A percentile compares a stretch with the other conserved stretches of the same genome.
Conservation (phyloP, 805 yeast species). For the Sungouiozyma ichnusensis region DNA sequence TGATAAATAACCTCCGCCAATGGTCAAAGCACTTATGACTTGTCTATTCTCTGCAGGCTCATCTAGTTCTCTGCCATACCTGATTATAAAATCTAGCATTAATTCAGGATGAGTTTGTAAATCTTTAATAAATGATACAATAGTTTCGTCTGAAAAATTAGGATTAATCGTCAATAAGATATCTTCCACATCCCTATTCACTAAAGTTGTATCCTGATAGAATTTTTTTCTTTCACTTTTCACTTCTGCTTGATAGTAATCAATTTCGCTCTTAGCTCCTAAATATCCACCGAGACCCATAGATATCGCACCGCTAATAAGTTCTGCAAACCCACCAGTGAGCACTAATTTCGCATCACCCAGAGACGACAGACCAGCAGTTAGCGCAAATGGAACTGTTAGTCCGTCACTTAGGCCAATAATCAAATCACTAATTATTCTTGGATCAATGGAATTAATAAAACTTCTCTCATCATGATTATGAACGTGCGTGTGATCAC, state of each 20-base stretch:
- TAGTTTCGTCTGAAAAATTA: slow-evolving; percentile 54
- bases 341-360: slow-evolving; percentile 87
- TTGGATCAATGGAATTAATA: slow-evolving; percentile 49
- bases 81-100: slow-evolving; percentile 77
- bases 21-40: slow-evolving; percentile 76
- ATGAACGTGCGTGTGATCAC: background rate
- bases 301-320: slow-evolving; percentile 91
- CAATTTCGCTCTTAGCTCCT: slow-evolving; percentile 85
- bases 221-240: slow-evolving; percentile 58
- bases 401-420: slow-evolving; percentile 93
- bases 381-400: slow-evolving; percentile 97
- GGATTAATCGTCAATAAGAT: slow-evolving; percentile 60
- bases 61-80: slow-evolving; percentile 85
- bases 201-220: slow-evolving; percentile 50
- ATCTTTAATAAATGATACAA: slow-evolving; percentile 63
- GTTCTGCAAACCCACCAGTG: slow-evolving; percentile 96
- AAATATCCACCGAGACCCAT: slow-evolving; percentile 97
- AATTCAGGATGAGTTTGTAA: slow-evolving; percentile 66
- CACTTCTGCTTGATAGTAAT: slow-evolving; percentile 63
- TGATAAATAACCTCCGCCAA: slow-evolving; percentile 77
- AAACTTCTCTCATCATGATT: slow-evolving; percentile 2
- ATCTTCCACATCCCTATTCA: slow-evolving; percentile 73
- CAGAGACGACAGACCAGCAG: slow-evolving; percentile 87
- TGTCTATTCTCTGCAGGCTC: slow-evolving; percentile 93
- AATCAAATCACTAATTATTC: slow-evolving; percentile 87